Evolutionary conservation across 257 asterid genomes (phyloP).

Genomic region (Linderniella brevidens): DNA sequence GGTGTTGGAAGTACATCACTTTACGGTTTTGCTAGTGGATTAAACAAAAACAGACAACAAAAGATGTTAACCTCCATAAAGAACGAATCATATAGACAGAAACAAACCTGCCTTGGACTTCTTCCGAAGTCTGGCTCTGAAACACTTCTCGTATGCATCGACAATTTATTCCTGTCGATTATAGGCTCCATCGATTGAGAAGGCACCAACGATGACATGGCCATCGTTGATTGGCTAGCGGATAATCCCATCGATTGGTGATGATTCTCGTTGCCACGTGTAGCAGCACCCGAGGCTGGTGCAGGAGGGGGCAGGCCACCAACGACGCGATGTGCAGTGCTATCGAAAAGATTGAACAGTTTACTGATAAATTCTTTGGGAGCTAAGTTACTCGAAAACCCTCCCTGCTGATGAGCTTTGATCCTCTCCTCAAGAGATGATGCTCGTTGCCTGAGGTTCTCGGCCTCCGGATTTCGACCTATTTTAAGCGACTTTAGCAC

Average conservation of each 20-base stretch:
- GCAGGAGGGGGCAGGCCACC: conserved; percentile 61
- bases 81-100: not conserved
- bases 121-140: conserved; percentile 97
- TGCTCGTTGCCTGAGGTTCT: conserved; percentile 44
- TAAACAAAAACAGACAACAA: no score
- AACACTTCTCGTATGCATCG: conserved; percentile 70
- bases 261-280: conserved; percentile 28
- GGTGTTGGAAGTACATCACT: conserved; percentile 3
- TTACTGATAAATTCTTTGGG: conserved; percentile 64
- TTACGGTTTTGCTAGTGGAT: no score
- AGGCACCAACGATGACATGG: conserved; percentile 82
- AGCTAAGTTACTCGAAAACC: conserved; percentile 78
- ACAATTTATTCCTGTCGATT: conserved; percentile 29
- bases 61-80: no score
- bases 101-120: conserved; percentile 80
- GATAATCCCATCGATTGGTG: conserved; percentile 48
- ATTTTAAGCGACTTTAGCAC: conserved; percentile 67
- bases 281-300: conserved; percentile 28
- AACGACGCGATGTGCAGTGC: conserved; percentile 71
- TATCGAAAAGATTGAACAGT: conserved; percentile 68
- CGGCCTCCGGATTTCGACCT: conserved; percentile 77
- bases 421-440: conserved; percentile 86
- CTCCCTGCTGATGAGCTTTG: conserved; percentile 93
- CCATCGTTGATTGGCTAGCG: conserved; percentile 85
- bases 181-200: conserved; percentile 60